phyloP scores from a whole-genome alignment of 2,329 filamentous ascomycete genomes.

The Hymenoscyphus repandus region DNA sequence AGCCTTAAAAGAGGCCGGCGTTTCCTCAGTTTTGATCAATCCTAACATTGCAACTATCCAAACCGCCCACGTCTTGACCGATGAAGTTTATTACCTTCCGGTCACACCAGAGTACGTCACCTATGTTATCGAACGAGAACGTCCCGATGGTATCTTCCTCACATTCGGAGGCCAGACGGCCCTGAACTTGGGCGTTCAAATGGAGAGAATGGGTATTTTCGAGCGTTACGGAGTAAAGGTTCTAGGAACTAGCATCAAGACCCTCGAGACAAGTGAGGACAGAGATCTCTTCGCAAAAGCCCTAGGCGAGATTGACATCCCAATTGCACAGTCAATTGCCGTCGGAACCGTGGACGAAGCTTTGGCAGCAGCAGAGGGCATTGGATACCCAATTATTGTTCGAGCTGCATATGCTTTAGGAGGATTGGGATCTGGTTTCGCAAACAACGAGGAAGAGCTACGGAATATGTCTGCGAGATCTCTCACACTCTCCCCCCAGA shows the following conservation, averaged over 20 bases:
- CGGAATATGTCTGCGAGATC: conserved; percentile 90
- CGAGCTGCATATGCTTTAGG: conserved; percentile 94
- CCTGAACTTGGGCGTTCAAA: conserved; percentile 92
- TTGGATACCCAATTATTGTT: conserved; percentile 97
- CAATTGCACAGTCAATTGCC: conserved; percentile 93
- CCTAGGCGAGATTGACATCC: conserved; percentile 94
- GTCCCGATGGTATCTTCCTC: conserved; percentile 93
- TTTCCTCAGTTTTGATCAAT: conserved; percentile 89
- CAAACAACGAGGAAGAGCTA: conserved; percentile 88
- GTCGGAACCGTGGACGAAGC: conserved; percentile 90
- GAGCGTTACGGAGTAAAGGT: conserved; percentile 95
- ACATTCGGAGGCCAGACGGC: conserved; percentile 97
- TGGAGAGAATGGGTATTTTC: conserved; percentile 93
- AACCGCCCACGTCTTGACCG: conserved; percentile 90
- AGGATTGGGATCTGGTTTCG: conserved; percentile 93
- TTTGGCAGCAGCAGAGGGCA: conserved; percentile 74
- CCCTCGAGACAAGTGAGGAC: conserved; percentile 90
- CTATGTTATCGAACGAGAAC: conserved; percentile 94
- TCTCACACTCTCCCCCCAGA: conserved; percentile 89
- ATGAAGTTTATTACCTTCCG: conserved; percentile 97
- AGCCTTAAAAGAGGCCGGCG: conserved; percentile 90
- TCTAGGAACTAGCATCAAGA: conserved; percentile 89
- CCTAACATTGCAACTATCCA: conserved; percentile 98
- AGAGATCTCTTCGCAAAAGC: conserved; percentile 94
- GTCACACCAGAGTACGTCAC: conserved; percentile 97